Evolutionary conservation across 2,329 filamentous ascomycete genomes (phyloP).

Genomic region (Botrytis elliptica): DNA sequence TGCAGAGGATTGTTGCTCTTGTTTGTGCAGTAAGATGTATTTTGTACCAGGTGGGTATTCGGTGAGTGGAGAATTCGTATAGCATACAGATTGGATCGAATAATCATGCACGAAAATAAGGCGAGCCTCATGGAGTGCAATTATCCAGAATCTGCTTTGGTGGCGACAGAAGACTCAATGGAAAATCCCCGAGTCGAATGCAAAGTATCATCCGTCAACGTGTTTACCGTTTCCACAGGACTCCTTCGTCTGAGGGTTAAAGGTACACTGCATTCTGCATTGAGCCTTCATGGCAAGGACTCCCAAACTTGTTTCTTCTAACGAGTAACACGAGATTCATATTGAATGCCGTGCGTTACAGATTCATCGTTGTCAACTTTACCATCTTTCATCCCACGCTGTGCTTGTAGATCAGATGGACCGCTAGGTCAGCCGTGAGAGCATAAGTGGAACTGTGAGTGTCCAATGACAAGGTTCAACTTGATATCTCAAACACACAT

Average conservation of each 20-base stretch:
- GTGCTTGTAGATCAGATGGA: conserved; percentile 14
- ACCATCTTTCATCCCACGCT: conserved; percentile 15
- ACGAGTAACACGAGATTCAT: conserved; percentile 6
- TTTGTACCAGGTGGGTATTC: not conserved
- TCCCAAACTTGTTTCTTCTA: not conserved
- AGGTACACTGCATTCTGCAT: conserved; percentile 12
- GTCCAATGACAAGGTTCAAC: not conserved
- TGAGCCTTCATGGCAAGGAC: conserved; percentile 9
- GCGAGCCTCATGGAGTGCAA: not conserved
- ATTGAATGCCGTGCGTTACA: not conserved
- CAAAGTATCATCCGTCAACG: conserved; percentile 9
- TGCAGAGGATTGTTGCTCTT: not conserved
- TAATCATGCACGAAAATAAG: conserved; percentile 2
- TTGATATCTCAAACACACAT: not conserved
- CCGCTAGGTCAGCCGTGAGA: conserved; percentile 7
- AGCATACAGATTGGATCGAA: not conserved
- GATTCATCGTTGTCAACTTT: conserved; percentile 16
- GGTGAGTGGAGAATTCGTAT: not conserved
- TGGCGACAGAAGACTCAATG: conserved; percentile 7
- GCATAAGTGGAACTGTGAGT: not conserved
- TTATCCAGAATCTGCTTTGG: not conserved
- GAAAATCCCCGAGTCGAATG: conserved; percentile 2
- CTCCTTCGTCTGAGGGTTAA: not conserved
- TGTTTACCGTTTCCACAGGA: not conserved
- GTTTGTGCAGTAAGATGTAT: not conserved